phyloP scores from a whole-genome alignment of 345 rosid genomes.

The Cardamine chenopodiifolia region DNA sequence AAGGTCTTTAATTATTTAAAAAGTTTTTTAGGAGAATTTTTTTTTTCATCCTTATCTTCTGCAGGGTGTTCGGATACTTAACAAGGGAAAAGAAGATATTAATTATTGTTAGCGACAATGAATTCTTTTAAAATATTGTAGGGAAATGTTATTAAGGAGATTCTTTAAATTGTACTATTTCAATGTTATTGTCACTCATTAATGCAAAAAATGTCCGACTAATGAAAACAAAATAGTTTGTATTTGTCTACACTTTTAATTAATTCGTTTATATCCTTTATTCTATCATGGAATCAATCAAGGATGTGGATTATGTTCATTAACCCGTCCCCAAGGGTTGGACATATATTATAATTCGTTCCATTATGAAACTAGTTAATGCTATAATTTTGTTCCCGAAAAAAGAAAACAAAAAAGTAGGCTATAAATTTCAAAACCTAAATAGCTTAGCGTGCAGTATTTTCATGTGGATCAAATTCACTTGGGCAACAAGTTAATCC shows the following conservation, averaged over 20 bases:
- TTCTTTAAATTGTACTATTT: too few species aligned
- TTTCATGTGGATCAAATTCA: too few species aligned
- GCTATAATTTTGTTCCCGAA: too few species aligned
- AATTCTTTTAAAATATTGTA: not conserved
- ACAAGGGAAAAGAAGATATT: not conserved
- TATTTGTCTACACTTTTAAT: not conserved
- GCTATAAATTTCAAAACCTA: too few species aligned
- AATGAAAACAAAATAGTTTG: not conserved
- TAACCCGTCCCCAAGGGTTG: too few species aligned
- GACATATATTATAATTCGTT: too few species aligned
- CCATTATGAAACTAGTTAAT: too few species aligned
- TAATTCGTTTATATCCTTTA: not conserved
- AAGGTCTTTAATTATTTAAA: not conserved
- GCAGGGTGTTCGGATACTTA: conserved; percentile 9
- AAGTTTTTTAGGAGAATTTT: not conserved
- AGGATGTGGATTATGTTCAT: not conserved
- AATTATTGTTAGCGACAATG: not conserved
- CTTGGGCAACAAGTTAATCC: too few species aligned
- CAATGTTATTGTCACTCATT: not conserved
- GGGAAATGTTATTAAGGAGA: not conserved
- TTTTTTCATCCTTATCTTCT: conserved; percentile 21
- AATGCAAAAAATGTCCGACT: conserved; percentile 12
- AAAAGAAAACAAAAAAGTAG: too few species aligned
- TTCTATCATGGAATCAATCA: not conserved
- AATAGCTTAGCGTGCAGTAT: too few species aligned